These are phyloP conservation scores for Lagenaria siceraria DNA, from an alignment of 306 rosid species.

Conservation along the genomic window DNA sequence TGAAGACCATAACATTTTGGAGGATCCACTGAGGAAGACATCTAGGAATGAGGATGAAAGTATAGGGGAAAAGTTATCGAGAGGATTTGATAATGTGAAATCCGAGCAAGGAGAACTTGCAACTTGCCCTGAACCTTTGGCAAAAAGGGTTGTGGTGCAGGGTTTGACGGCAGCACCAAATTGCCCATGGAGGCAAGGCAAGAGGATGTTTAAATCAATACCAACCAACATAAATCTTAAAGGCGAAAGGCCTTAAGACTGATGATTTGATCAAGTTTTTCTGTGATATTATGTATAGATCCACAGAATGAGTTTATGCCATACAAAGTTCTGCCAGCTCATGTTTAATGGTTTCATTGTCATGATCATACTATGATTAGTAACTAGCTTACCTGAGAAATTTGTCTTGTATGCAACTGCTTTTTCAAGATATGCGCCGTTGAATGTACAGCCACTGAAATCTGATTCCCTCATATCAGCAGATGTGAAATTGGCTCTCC, in stretches of 20 bases:
- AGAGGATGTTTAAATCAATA: background rate
- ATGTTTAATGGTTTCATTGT: background rate
- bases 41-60: background rate
- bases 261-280: background rate
- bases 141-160: background rate
- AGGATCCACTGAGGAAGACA: background rate
- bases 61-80: background rate
- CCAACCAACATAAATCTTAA: background rate
- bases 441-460: conserved; percentile 92
- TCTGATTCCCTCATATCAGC: conserved; percentile 98
- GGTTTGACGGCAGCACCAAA: background rate
- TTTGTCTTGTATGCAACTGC: conserved; percentile 95
- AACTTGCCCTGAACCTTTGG: background rate
- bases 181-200: conserved; percentile 7
- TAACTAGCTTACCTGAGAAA: conserved; percentile 50
- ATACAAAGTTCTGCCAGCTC: background rate
- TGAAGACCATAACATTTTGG: background rate
- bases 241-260: background rate
- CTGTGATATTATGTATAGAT: background rate
- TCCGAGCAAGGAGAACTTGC: background rate
- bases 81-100: background rate
- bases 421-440: conserved; percentile 89
- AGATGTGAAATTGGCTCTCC: conserved; percentile 97
- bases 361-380: background rate
- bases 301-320: background rate